These are phyloP conservation scores for Periglandula ipomoeae DNA, from an alignment of 2,329 filamentous ascomycete species.

Conservation along the genomic window DNA sequence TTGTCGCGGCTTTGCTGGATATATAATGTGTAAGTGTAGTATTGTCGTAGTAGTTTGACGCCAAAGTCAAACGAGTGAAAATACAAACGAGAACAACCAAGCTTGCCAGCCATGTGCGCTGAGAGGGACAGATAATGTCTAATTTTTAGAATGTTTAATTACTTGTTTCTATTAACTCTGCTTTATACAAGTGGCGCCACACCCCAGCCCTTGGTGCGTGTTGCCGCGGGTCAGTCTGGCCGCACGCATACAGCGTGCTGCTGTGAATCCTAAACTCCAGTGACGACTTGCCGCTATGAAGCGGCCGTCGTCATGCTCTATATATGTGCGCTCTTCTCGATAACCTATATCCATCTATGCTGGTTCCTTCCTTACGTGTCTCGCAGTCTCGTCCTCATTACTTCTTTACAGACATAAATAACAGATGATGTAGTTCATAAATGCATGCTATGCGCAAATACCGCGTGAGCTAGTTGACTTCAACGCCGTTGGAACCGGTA, in stretches of 20 bases:
- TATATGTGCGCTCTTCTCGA: not conserved
- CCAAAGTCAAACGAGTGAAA: not conserved
- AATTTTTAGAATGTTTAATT: not conserved
- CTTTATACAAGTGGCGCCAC: conserved; percentile 5
- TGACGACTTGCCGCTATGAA: not conserved
- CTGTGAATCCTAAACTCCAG: not conserved
- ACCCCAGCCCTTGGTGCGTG: conserved; percentile 14
- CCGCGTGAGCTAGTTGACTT: not conserved
- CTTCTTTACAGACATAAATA: not conserved
- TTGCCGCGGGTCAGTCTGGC: not conserved
- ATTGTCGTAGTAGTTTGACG: not conserved
- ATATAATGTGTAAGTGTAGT: not conserved
- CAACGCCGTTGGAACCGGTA: not conserved
- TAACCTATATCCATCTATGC: not conserved
- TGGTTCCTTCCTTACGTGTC: not conserved
- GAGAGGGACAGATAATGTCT: too few species aligned
- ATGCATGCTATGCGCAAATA: not conserved
- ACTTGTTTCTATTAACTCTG: not conserved
- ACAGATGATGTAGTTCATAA: not conserved
- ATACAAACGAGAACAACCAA: too few species aligned
- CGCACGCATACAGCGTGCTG: not conserved
- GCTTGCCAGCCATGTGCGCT: too few species aligned
- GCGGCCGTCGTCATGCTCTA: not conserved
- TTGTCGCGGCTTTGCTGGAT: not conserved
- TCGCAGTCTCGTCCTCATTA: not conserved